Conservation (phyloP, 75 land plant genomes). For the Cryptomeria japonica region DNA sequence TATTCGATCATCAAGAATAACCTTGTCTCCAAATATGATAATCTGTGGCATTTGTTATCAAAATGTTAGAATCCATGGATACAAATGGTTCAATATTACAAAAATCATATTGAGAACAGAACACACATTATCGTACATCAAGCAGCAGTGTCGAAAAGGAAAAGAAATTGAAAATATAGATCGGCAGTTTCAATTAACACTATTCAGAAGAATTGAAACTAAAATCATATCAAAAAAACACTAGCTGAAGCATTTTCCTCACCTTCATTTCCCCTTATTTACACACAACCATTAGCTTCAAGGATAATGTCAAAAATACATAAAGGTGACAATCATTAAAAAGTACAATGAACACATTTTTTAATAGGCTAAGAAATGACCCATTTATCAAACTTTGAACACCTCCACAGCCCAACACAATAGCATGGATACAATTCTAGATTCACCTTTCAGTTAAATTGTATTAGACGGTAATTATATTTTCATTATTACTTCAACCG, state of each 20-base stretch:
- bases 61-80: neutral
- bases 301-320: neutral
- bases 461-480: neutral
- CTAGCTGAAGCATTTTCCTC: neutral
- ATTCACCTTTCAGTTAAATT: neutral
- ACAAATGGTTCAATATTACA: neutral
- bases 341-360: neutral
- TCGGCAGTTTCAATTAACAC: neutral
- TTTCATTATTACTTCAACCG: neutral
- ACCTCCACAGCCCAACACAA: neutral
- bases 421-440: neutral
- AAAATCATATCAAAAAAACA: neutral
- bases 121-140: too few relatives aligned
- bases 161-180: neutral
- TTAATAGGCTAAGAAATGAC: neutral
- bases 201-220: neutral
- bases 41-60: constrained; percentile 46
- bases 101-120: neutral
- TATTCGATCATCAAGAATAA: constrained; percentile 90
- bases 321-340: neutral
- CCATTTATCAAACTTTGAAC: neutral
- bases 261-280: too few relatives aligned
- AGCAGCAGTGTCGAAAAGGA: neutral
- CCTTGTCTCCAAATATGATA: constrained; percentile 80
- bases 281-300: neutral